Evolutionary conservation across 345 rosid species (phyloP).

Genomic region (Toxicodendron radicans): DNA sequence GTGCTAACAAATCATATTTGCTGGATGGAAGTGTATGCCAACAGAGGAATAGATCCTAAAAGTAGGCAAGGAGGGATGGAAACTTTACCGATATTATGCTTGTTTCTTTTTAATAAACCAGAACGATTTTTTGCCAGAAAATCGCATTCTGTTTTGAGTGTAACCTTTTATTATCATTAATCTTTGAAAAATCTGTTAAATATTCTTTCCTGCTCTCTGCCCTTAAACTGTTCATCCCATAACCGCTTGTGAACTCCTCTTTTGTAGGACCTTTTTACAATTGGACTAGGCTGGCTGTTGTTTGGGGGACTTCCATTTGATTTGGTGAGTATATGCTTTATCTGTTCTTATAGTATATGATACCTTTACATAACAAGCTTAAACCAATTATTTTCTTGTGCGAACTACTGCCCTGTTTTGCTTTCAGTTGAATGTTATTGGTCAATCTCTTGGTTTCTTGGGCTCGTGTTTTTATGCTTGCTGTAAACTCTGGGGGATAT

Average conservation of each 20-base stretch:
- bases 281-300: conserved; percentile 67
- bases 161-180: background rate
- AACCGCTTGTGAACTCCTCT: background rate
- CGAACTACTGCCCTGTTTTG: background rate
- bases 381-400: background rate
- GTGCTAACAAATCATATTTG: background rate
- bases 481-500: conserved; percentile 46
- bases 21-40: background rate
- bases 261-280: conserved; percentile 66
- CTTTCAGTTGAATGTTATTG: conserved; percentile 51
- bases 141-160: background rate
- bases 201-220: background rate
- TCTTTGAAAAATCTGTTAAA: background rate
- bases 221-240: background rate
- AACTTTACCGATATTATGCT: background rate
- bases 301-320: conserved; percentile 81
- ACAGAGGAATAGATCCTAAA: background rate
- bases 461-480: conserved; percentile 61
- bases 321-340: conserved; percentile 36
- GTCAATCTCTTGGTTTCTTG: conserved; percentile 55
- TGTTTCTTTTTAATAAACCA: background rate
- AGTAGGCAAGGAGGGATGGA: background rate
- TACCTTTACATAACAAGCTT: background rate
- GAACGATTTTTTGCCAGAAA: background rate
- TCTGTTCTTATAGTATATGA: background rate